Conservation (phyloP, 148 eudicot genomes). For the Chenopodium formosanum region DNA sequence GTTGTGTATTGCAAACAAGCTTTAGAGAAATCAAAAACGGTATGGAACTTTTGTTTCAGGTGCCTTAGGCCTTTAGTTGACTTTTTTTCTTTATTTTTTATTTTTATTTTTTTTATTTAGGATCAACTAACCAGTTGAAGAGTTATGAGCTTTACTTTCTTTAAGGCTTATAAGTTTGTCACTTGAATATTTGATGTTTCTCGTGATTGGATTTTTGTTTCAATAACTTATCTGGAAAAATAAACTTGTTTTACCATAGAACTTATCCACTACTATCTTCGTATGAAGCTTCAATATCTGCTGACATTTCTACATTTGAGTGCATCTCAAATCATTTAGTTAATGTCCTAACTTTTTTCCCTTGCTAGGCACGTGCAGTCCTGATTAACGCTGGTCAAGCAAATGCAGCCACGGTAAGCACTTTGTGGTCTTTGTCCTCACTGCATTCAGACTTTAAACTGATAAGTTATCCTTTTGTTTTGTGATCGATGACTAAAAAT, state of each 20-base stretch:
- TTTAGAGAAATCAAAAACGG: constrained; percentile 59
- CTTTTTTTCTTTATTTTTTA: background rate
- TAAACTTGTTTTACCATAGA: background rate
- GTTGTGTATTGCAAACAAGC: constrained; percentile 78
- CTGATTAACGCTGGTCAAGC: constrained; percentile 99
- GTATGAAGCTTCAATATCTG: background rate
- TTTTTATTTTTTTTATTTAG: background rate
- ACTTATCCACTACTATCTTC: background rate
- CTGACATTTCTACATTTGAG: background rate
- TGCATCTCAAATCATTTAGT: constrained; percentile 1
- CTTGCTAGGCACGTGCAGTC: constrained; percentile 84
- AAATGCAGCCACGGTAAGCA: constrained; percentile 92
- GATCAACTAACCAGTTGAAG: background rate
- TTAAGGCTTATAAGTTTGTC: background rate
- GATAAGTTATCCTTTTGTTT: background rate
- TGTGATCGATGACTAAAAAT: background rate
- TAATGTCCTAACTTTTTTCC: background rate
- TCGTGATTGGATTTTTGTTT: background rate
- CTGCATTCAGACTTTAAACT: background rate
- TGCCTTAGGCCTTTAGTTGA: background rate
- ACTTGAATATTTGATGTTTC: background rate
- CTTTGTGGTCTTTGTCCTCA: background rate
- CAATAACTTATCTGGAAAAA: background rate
- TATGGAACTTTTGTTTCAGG: constrained; percentile 32
- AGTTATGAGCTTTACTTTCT: background rate